Conservation (phyloP, 371 early-diverging fungal genomes). For the Coemansia linderi region DNA sequence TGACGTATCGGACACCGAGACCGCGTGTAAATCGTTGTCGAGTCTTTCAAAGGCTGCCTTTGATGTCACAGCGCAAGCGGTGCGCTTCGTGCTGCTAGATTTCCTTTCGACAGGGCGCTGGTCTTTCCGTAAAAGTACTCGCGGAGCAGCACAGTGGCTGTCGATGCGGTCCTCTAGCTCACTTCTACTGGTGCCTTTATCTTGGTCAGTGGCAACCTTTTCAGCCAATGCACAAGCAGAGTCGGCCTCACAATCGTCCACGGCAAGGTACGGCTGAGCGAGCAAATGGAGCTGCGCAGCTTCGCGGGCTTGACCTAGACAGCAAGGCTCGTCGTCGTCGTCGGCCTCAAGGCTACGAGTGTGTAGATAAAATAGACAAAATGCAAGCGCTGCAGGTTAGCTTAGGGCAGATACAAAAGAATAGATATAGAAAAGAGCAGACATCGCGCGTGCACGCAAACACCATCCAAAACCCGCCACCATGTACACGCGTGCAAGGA, state of each 20-base stretch:
- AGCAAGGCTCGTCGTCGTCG: slow-evolving; percentile 8
- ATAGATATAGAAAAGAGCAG: not conserved
- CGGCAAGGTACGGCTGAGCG: not conserved
- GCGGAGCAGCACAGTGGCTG: not conserved
- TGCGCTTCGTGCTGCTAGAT: not conserved
- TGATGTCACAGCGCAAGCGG: not conserved
- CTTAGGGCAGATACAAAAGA: not conserved
- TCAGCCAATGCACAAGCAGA: not conserved
- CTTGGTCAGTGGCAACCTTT: not conserved
- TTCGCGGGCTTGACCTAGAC: not conserved
- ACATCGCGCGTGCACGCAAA: not conserved
- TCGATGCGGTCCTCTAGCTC: not conserved
- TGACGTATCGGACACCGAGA: slow-evolving; percentile 1
- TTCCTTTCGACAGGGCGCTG: slow-evolving; percentile 2
- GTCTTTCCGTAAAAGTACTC: slow-evolving; percentile 1
- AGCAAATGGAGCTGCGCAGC: not conserved
- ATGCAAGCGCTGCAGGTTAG: not conserved
- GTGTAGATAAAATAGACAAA: not conserved
- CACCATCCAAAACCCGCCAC: not conserved
- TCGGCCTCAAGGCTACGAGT: slow-evolving; percentile 4
- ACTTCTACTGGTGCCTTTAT: not conserved
- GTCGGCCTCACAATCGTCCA: not conserved
- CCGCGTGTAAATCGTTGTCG: slow-evolving; percentile 1
- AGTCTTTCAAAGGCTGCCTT: slow-evolving; percentile 8
- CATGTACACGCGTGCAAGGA: not conserved